A percentile compares a stretch with the other conserved stretches of the same genome.
phyloP scores from a whole-genome alignment of 805 yeast genomes.

The Yarrowia sp. region DNA sequence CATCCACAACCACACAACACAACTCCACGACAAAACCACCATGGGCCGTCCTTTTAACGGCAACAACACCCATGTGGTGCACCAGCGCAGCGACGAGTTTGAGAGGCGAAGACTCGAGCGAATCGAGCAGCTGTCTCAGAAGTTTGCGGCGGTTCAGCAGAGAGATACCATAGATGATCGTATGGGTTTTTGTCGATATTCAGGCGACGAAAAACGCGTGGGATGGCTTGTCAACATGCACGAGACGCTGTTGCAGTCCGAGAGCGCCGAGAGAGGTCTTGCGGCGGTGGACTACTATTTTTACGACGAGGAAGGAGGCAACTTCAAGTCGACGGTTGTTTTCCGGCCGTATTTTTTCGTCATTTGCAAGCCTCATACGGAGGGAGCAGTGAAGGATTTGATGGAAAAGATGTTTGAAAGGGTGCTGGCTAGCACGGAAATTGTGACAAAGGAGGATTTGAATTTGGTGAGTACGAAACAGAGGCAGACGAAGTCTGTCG shows the following conservation, averaged over 20 bases:
- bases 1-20: neutral
- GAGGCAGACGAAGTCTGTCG: no score
- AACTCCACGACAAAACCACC: neutral
- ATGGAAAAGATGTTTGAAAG: conserved; percentile 64
- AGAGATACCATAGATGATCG: conserved; percentile 64
- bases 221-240: conserved; percentile 98
- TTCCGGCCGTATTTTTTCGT: conserved; percentile 86
- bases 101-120: conserved; percentile 29
- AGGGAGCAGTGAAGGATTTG: conserved; percentile 81
- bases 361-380: conserved; percentile 56
- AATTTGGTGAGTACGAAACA: conserved; percentile 27
- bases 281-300: conserved; percentile 94
- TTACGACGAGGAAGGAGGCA: conserved; percentile 93
- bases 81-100: conserved; percentile 12
- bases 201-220: conserved; percentile 61
- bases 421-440: conserved; percentile 52
- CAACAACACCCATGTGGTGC: conserved; percentile 24
- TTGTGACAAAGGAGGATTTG: conserved; percentile 74
- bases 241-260: conserved; percentile 48
- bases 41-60: conserved; percentile 21
- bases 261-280: conserved; percentile 58
- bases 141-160: conserved; percentile 21
- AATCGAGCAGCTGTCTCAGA: conserved; percentile 13
- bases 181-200: conserved; percentile 82
- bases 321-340: conserved; percentile 78